A percentile compares a stretch with the other conserved stretches of the same genome.
Conservation (phyloP, 1,139 yeast species). For the Blastobotrys illinoisensis region DNA sequence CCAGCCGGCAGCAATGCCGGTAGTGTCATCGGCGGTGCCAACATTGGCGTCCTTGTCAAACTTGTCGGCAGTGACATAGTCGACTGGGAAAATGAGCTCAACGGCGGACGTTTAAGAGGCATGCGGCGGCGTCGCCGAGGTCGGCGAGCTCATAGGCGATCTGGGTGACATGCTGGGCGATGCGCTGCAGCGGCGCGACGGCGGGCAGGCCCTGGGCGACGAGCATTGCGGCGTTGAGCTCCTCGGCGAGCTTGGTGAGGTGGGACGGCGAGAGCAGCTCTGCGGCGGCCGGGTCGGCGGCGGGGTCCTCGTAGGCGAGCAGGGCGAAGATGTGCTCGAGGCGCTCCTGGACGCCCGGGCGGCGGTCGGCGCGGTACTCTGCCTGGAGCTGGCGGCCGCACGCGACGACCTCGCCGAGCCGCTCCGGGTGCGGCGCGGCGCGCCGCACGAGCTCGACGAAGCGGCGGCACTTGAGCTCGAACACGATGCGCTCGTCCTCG, state of each 20-base stretch:
- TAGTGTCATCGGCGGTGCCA: slow-evolving; percentile 73
- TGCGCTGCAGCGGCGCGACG: slow-evolving; percentile 35
- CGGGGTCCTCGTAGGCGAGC: slow-evolving; percentile 49
- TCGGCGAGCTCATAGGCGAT: slow-evolving; percentile 33
- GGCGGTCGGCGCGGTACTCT: slow-evolving; percentile 32
- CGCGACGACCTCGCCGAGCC: slow-evolving; percentile 32
- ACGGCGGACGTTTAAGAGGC: slow-evolving; percentile 34
- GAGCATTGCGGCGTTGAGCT: slow-evolving; percentile 41
- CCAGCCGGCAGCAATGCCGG: slow-evolving; percentile 90
- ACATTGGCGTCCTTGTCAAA: slow-evolving; percentile 84
- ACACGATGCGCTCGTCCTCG: slow-evolving; percentile 41
- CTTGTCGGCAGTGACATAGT: slow-evolving; percentile 89
- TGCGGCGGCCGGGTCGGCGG: slow-evolving; percentile 29
- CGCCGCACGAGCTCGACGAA: slow-evolving; percentile 41
- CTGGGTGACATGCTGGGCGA: slow-evolving; percentile 35
- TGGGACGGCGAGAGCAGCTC: slow-evolving; percentile 35
- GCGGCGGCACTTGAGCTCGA: slow-evolving; percentile 49
- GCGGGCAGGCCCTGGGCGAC: slow-evolving; percentile 40
- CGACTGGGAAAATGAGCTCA: slow-evolving; percentile 88
- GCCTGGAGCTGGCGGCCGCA: slow-evolving; percentile 46
- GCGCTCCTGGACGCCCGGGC: slow-evolving; percentile 30
- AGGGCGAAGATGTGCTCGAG: slow-evolving; percentile 44
- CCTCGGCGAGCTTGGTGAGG: slow-evolving; percentile 39
- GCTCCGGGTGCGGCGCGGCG: slow-evolving; percentile 7
- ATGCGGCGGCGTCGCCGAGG: slow-evolving; percentile 28